Evolutionary conservation across 2,329 filamentous ascomycete species (phyloP).

Genomic region (Hymenoscyphus linearis): DNA sequence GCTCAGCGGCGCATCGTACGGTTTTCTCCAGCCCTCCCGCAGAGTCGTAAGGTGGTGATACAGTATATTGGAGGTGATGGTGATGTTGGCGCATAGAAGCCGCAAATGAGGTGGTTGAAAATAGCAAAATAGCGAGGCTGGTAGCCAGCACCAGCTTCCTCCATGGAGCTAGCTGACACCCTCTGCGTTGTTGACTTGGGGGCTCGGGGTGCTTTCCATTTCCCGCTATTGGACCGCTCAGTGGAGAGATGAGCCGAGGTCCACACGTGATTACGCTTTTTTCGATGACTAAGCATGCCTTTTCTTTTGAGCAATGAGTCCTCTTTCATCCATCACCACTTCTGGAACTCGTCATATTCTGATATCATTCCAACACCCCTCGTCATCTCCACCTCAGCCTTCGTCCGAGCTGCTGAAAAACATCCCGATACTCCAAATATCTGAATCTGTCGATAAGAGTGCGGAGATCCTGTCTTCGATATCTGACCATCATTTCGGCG

Average conservation of each 20-base stretch:
- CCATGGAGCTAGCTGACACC: neutral
- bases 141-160: neutral
- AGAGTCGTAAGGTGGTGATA: slow-evolving; percentile 1
- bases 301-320: neutral
- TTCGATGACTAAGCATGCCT: neutral
- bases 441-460: neutral
- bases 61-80: neutral
- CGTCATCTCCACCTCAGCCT: neutral
- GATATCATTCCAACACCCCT: neutral
- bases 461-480: neutral
- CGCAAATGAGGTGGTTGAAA: slow-evolving; percentile 1
- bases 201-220: slow-evolving; percentile 5
- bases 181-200: slow-evolving; percentile 10
- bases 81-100: slow-evolving; percentile 15
- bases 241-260: neutral
- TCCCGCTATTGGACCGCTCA: neutral
- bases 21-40: slow-evolving; percentile 12
- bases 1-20: slow-evolving; percentile 21
- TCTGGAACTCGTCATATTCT: neutral
- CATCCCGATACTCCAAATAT: neutral
- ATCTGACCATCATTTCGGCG: neutral
- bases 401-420: neutral
- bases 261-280: neutral
- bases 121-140: slow-evolving; percentile 15
- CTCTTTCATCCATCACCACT: neutral